phyloP scores from a whole-genome alignment of 73 alveolate genomes.

The Paramecium biaurelia region DNA sequence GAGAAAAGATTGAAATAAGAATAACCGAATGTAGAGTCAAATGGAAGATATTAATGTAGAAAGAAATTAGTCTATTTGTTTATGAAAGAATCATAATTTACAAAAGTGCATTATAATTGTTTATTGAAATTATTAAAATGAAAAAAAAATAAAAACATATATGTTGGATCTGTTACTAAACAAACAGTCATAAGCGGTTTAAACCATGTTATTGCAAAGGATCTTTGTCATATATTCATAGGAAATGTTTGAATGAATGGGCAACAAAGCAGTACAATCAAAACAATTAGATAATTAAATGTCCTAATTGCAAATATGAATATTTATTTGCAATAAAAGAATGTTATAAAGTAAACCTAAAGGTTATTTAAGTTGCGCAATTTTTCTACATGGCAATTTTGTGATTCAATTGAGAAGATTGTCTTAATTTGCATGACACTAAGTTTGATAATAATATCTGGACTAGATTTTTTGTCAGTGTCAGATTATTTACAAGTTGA shows the following conservation, averaged over 20 bases:
- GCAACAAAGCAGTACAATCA: slow-evolving; percentile 7
- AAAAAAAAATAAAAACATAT: neutral
- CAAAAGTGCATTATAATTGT: neutral
- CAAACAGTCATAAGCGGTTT: neutral
- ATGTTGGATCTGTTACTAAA: slow-evolving; percentile 12
- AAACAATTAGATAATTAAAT: neutral
- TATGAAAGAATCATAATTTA: neutral
- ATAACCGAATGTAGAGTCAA: neutral
- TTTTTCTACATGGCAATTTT: slow-evolving; percentile 6
- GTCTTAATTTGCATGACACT: neutral
- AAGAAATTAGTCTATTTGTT: neutral
- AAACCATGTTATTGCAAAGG: slow-evolving; percentile 35
- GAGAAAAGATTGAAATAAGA: neutral
- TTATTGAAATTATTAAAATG: neutral
- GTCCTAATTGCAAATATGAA: slow-evolving; percentile 40
- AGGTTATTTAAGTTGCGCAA: neutral
- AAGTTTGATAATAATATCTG: neutral
- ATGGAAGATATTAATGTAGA: neutral
- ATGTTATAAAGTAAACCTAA: neutral
- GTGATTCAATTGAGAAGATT: slow-evolving; percentile 22
- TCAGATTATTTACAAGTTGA: neutral
- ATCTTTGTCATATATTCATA: slow-evolving; percentile 20
- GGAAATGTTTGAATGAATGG: slow-evolving; percentile 2
- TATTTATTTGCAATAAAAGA: slow-evolving; percentile 27
- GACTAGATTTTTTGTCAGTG: slow-evolving; percentile 28